Percentiles rank a stretch among this genome's conserved stretches.
phyloP scores from a whole-genome alignment of 257 asterid species.

The Solanum megistacrolobum region DNA sequence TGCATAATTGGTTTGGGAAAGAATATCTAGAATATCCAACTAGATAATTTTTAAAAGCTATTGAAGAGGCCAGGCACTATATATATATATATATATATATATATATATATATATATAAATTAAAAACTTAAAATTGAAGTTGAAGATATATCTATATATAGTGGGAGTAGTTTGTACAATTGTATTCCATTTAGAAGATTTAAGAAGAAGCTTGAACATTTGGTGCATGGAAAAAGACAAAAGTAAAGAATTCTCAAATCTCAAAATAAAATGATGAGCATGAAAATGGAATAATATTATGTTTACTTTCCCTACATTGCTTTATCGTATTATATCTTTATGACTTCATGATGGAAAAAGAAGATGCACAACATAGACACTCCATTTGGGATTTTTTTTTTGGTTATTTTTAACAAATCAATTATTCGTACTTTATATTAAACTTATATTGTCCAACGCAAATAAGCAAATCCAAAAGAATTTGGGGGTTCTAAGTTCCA shows the following conservation, averaged over 20 bases:
- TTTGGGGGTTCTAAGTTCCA: background rate
- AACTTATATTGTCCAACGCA: background rate
- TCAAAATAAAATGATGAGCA: background rate
- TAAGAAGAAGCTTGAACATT: background rate
- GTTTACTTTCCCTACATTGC: background rate
- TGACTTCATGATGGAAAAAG: background rate
- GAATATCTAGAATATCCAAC: background rate
- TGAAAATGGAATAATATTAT: background rate
- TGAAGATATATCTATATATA: background rate
- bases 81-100: background rate
- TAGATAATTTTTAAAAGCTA: background rate
- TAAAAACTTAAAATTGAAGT: background rate
- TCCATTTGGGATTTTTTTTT: background rate
- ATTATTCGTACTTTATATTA: background rate
- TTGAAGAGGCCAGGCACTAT: background rate
- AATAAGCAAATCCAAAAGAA: background rate
- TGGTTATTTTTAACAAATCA: background rate
- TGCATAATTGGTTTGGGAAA: background rate
- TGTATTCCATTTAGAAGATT: slow-evolving; percentile 9
- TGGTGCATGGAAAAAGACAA: background rate
- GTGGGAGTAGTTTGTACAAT: slow-evolving; percentile 20
- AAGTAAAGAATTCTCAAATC: background rate
- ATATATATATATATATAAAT: background rate
- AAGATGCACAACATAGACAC: background rate
- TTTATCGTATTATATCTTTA: background rate